These are phyloP conservation scores for Fragaria vesca DNA, from an alignment of 306 rosid species.

Conservation along the genomic window DNA sequence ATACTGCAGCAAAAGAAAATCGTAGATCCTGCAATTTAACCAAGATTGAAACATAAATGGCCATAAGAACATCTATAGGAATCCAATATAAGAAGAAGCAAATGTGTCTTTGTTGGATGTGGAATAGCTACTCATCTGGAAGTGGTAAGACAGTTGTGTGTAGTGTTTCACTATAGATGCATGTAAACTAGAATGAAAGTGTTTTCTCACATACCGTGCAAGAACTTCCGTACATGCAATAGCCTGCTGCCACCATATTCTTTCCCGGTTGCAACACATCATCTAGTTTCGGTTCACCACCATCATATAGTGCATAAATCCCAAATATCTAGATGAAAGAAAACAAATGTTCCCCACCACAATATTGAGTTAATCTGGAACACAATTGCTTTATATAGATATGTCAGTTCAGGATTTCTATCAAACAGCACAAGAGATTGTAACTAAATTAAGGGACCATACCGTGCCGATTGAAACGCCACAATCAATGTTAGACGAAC, in stretches of 20 bases:
- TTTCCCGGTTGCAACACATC: conserved; percentile 93
- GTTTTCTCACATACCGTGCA: conserved; percentile 66
- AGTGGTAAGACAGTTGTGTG: not conserved
- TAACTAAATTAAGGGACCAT: conserved; percentile 19
- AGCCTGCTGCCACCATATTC: conserved; percentile 94
- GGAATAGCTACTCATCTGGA: not conserved
- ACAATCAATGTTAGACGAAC: conserved; percentile 83
- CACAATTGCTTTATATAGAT: conserved; percentile 16
- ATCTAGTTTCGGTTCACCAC: conserved; percentile 56
- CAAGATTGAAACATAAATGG: not conserved
- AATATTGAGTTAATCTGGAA: conserved; percentile 26
- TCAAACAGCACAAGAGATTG: not conserved
- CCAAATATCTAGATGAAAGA: conserved; percentile 74
- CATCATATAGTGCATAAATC: conserved; percentile 63
- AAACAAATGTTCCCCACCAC: conserved; percentile 24
- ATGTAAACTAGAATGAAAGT: conserved; percentile 12
- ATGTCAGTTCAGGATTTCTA: conserved; percentile 14
- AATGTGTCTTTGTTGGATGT: not conserved
- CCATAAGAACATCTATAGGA: not conserved
- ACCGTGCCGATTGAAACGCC: conserved; percentile 98
- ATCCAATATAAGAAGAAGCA: not conserved
- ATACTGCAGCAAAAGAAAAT: not conserved
- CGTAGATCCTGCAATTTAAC: not conserved
- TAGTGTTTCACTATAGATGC: not conserved
- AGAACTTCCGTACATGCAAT: conserved; percentile 99